Percentiles rank a stretch among this genome's conserved stretches.
Evolutionary conservation across 2,329 filamentous ascomycete species (phyloP).

Genomic region (Davidsoniella eucalypti): DNA sequence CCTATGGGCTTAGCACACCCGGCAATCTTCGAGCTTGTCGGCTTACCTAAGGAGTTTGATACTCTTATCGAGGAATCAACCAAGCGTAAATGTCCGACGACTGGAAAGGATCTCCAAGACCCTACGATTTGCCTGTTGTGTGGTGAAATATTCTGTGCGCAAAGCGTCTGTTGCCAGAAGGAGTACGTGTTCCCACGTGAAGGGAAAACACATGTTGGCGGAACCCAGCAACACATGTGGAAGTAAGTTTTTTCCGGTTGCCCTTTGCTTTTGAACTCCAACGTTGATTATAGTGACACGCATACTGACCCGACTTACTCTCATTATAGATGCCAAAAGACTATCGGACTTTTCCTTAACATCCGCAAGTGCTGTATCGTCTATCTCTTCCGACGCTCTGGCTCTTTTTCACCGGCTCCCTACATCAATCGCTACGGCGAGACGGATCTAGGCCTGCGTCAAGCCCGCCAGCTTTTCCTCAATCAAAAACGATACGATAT

Average conservation of each 20-base stretch:
- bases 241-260: conserved; percentile 43
- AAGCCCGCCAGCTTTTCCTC: conserved; percentile 76
- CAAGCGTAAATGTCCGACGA: conserved; percentile 66
- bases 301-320: conserved; percentile 5
- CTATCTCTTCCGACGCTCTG: conserved; percentile 66
- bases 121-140: conserved; percentile 88
- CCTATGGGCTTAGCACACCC: conserved; percentile 54
- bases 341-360: conserved; percentile 88
- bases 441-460: conserved; percentile 75
- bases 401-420: conserved; percentile 72
- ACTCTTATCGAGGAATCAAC: conserved; percentile 84
- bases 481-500: conserved; percentile 91
- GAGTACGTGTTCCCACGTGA: conserved; percentile 31
- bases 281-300: background rate
- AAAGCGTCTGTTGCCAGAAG: conserved; percentile 78
- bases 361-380: conserved; percentile 90
- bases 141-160: conserved; percentile 90
- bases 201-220: conserved; percentile 44
- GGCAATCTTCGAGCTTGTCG: conserved; percentile 83
- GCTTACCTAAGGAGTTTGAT: conserved; percentile 82
- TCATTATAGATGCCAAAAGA: conserved; percentile 57
- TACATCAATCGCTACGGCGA: conserved; percentile 96
- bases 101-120: conserved; percentile 79
- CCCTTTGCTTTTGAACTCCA: background rate
- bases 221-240: conserved; percentile 77